Evolutionary conservation across 164 flowering plant genomes (phyloP).

Genomic region (Cinnamomum micranthum): DNA sequence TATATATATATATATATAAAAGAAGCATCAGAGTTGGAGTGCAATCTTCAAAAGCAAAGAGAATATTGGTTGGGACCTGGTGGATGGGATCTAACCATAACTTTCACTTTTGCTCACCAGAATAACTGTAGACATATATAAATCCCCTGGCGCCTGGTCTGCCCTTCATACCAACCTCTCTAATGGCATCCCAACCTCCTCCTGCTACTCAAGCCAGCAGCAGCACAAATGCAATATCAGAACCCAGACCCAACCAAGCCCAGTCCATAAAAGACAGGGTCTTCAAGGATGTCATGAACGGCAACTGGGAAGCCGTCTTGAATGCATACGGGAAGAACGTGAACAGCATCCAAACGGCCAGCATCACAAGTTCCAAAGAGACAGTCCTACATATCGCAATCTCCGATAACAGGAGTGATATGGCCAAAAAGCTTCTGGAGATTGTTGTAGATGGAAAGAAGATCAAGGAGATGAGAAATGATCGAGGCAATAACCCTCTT

Average conservation of each 20-base stretch:
- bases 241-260: too few relatives aligned
- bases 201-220: too few relatives aligned
- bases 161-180: too few relatives aligned
- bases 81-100: not conserved
- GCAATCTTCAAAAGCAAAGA: too few relatives aligned
- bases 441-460: not conserved
- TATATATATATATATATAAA: too few relatives aligned
- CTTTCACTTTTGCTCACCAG: too few relatives aligned
- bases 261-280: not conserved
- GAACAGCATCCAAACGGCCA: too few relatives aligned
- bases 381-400: constrained; percentile 34
- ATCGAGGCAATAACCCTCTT: constrained; percentile 19
- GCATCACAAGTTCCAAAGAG: constrained; percentile 14
- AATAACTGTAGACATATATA: too few relatives aligned
- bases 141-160: too few relatives aligned
- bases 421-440: constrained; percentile 16
- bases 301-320: not conserved
- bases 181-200: too few relatives aligned
- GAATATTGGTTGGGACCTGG: not conserved
- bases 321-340: not conserved
- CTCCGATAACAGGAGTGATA: constrained; percentile 15
- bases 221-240: too few relatives aligned
- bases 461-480: constrained; percentile 9
- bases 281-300: not conserved
- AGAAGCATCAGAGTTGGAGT: too few relatives aligned